Percentiles rank a stretch among this genome's conserved stretches.
phyloP scores from a whole-genome alignment of 192 early-diverging fungal genomes.

The Podochytrium sp. region DNA sequence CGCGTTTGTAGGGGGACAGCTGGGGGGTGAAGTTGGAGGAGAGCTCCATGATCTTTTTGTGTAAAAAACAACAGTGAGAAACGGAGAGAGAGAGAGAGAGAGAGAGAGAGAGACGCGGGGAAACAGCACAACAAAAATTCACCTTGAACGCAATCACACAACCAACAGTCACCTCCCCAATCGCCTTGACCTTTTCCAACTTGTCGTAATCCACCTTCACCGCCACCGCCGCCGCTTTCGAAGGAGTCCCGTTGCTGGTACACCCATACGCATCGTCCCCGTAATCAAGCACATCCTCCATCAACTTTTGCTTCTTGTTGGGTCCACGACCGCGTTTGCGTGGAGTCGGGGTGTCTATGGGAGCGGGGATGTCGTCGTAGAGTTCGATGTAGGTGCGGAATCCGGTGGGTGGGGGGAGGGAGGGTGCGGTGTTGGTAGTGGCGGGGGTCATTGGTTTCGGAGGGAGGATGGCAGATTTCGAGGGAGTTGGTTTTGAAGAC shows the following conservation, averaged over 20 bases:
- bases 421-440: background rate
- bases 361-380: constrained; percentile 11
- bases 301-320: background rate
- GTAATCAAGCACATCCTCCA: background rate
- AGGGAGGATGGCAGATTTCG: background rate
- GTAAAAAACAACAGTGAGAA: no score
- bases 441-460: background rate
- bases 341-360: background rate
- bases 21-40: background rate
- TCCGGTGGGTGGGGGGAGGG: background rate
- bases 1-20: background rate
- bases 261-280: constrained; percentile 6
- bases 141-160: background rate
- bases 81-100: no score
- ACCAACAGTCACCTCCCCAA: no score
- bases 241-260: background rate
- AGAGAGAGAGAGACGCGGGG: no score
- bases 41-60: background rate
- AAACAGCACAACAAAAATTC: no score
- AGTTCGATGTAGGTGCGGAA: background rate
- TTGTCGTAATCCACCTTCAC: background rate
- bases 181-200: background rate
- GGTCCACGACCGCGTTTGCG: background rate
- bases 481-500: no score
- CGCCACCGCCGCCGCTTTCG: background rate